A percentile compares a stretch with the other conserved stretches of the same genome.
Evolutionary conservation across 768 basidiomycete species (phyloP).

Genomic region (Auriculariales sp.): DNA sequence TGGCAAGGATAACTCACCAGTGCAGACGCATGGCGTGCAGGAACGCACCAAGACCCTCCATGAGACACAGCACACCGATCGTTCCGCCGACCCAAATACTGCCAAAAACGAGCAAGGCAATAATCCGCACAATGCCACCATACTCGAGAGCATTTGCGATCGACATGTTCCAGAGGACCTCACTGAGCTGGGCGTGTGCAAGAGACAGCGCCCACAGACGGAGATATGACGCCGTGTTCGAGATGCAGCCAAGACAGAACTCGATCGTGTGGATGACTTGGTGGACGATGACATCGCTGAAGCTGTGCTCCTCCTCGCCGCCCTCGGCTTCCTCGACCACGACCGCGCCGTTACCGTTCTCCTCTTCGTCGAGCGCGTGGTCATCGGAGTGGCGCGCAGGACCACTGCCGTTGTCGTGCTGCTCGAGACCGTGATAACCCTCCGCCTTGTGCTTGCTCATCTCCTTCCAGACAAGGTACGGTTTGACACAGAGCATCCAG

Average conservation of each 20-base stretch:
- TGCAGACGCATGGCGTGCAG: constrained; percentile 91
- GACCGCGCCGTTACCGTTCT: constrained; percentile 64
- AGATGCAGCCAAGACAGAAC: constrained; percentile 97
- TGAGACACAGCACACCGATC: constrained; percentile 69
- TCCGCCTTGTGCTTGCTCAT: constrained; percentile 68
- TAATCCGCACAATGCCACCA: constrained; percentile 30
- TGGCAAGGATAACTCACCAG: constrained; percentile 32
- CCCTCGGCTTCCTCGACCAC: constrained; percentile 56
- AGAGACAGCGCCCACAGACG: constrained; percentile 96
- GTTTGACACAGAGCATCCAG: constrained; percentile 86
- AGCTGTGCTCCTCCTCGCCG: constrained; percentile 82
- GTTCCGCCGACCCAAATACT: constrained; percentile 70
- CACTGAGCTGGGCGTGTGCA: constrained; percentile 93
- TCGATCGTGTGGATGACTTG: constrained; percentile 99
- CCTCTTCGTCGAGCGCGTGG: constrained; percentile 57
- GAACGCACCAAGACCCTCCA: constrained; percentile 97
- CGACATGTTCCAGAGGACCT: constrained; percentile 87
- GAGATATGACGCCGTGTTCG: constrained; percentile 87
- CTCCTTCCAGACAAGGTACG: constrained; percentile 84
- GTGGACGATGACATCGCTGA: constrained; percentile 89
- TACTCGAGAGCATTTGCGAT: constrained; percentile 32
- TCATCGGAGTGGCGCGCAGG: constrained; percentile 40
- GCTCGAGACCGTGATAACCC: constrained; percentile 64
- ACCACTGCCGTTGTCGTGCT: constrained; percentile 38
- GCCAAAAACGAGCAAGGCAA: constrained; percentile 34